Evolutionary conservation across 371 early-diverging fungal genomes (phyloP).

Genomic region (Rhizopus stolonifer): DNA sequence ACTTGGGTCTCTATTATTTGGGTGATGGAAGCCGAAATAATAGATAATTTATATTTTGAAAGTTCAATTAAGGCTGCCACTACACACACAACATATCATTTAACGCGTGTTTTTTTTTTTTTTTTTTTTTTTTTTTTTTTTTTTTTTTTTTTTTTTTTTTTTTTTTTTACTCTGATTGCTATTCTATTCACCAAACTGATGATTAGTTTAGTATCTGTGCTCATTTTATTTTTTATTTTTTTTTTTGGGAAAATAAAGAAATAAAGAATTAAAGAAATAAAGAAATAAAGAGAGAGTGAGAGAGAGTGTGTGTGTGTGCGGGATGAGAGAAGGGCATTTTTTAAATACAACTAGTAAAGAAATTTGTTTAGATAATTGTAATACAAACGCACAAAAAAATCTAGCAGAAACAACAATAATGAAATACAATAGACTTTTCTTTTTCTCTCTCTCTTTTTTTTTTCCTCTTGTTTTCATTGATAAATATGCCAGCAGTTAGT

Average conservation of each 20-base stretch:
- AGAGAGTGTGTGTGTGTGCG: too few species aligned
- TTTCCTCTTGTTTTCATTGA: background rate
- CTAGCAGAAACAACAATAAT: too few species aligned
- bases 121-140: background rate
- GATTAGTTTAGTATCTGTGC: slow-evolving; percentile 35
- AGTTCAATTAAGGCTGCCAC: slow-evolving; percentile 57
- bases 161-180: slow-evolving; percentile 26
- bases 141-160: background rate
- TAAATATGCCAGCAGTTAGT: background rate
- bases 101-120: background rate
- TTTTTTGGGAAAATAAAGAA: background rate
- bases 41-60: slow-evolving; percentile 51
- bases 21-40: slow-evolving; percentile 45
- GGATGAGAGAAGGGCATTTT: background rate
- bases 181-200: slow-evolving; percentile 38
- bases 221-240: slow-evolving; percentile 11
- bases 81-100: slow-evolving; percentile 6
- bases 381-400: too few species aligned
- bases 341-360: background rate
- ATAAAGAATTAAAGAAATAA: background rate
- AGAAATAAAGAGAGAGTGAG: background rate
- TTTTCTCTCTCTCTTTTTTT: background rate
- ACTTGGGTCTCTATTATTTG: slow-evolving; percentile 56
- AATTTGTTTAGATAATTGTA: background rate
- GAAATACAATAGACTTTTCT: background rate